Evolutionary conservation across 805 yeast species (phyloP).

Genomic region (Suhomyces faveliae): DNA sequence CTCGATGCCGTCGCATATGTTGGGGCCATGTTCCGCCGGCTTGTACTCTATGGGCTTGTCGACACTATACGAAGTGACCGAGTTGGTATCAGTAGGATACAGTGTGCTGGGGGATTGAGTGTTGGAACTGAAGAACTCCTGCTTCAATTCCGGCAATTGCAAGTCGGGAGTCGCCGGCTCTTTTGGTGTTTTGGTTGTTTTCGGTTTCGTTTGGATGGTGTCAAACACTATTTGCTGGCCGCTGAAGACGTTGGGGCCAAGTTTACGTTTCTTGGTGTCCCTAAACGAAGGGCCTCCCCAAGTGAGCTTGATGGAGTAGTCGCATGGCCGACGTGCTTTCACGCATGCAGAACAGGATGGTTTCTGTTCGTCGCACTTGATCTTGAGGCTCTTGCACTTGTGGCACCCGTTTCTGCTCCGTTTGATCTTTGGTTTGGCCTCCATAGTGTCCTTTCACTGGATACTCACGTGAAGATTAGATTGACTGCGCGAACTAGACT

Average conservation of each 20-base stretch:
- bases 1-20: slow-evolving; percentile 26
- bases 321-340: slow-evolving; percentile 50
- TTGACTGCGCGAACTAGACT: no score
- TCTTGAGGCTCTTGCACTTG: slow-evolving; percentile 57
- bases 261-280: slow-evolving; percentile 34
- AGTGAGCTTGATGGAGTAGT: slow-evolving; percentile 58
- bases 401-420: slow-evolving; percentile 62
- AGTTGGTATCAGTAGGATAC: no score
- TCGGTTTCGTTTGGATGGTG: not conserved
- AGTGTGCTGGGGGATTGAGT: no score
- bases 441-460: no score
- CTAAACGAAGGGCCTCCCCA: slow-evolving; percentile 79
- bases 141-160: no score
- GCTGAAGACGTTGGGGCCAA: not conserved
- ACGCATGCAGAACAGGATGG: slow-evolving; percentile 61
- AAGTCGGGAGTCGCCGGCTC: not conserved
- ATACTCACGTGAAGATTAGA: not conserved
- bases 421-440: slow-evolving; percentile 22
- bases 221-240: not conserved
- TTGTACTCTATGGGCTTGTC: no score
- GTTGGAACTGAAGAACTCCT: no score
- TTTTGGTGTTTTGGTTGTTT: not conserved
- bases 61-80: not conserved
- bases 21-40: slow-evolving; percentile 14
- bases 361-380: slow-evolving; percentile 68